phyloP scores from a whole-genome alignment of 2,329 filamentous ascomycete genomes.

The Penicillium psychrosexuale region DNA sequence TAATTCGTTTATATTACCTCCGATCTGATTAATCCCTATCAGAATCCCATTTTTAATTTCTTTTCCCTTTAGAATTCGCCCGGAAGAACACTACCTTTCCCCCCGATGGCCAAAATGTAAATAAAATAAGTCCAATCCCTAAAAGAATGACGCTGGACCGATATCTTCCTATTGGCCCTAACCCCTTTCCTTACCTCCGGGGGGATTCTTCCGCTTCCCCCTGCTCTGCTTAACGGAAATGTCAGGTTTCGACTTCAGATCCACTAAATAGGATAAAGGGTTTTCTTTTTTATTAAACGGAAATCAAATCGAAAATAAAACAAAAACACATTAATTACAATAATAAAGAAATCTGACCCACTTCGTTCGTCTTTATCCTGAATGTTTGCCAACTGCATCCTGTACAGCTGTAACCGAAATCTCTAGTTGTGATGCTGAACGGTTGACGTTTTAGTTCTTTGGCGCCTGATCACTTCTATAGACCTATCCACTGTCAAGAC shows the following conservation, averaged over 20 bases:
- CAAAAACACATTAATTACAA: conserved; percentile 4
- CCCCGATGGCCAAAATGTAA: neutral
- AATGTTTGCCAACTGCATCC: conserved; percentile 37
- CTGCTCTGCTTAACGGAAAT: conserved; percentile 12
- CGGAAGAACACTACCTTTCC: neutral
- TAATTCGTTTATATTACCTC: neutral
- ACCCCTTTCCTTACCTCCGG: conserved; percentile 20
- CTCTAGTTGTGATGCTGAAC: conserved; percentile 27
- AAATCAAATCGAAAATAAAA: conserved; percentile 9
- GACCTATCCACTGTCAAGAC: conserved; percentile 32
- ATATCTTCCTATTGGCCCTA: conserved; percentile 16
- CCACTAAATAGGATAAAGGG: conserved; percentile 12
- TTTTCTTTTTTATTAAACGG: neutral
- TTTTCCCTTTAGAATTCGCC: neutral
- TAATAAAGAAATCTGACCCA: conserved; percentile 21
- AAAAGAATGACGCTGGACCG: conserved; percentile 16
- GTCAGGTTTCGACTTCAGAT: conserved; percentile 7
- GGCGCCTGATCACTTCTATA: conserved; percentile 35
- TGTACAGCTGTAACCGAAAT: conserved; percentile 40
- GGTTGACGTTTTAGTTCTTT: conserved; percentile 30
- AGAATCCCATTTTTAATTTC: neutral
- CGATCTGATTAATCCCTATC: conserved; percentile 7
- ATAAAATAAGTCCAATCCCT: neutral
- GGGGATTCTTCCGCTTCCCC: conserved; percentile 17
- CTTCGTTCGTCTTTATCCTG: conserved; percentile 29